These are phyloP conservation scores for Baorangia bicolor DNA, from an alignment of 768 basidiomycete genomes.

Conservation along the genomic window DNA sequence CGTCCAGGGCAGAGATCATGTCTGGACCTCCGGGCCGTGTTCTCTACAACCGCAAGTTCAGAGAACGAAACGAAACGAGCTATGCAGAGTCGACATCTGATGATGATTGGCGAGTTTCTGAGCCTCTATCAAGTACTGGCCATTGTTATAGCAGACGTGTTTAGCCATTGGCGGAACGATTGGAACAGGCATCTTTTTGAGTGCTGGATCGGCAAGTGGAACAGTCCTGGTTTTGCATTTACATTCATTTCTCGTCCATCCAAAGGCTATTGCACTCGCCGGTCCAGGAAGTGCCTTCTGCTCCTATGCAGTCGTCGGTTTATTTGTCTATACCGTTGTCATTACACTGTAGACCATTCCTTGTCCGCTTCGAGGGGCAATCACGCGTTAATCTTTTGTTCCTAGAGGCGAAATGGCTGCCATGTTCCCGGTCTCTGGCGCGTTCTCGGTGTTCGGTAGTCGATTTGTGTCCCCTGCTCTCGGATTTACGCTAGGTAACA, in stretches of 20 bases:
- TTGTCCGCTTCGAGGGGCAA: neutral
- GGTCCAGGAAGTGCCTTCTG: slow-evolving; percentile 63
- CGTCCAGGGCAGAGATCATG: neutral
- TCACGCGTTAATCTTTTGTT: neutral
- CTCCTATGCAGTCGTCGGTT: slow-evolving; percentile 57
- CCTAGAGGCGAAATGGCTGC: slow-evolving; percentile 63
- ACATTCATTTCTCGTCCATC: neutral
- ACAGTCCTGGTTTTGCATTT: neutral
- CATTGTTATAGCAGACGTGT: neutral
- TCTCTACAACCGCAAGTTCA: slow-evolving; percentile 8
- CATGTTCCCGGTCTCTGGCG: slow-evolving; percentile 60
- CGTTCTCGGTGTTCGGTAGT: slow-evolving; percentile 56
- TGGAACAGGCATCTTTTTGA: slow-evolving; percentile 61
- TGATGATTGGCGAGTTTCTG: slow-evolving; percentile 39
- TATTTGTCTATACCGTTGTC: slow-evolving; percentile 61
- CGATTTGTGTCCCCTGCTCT: slow-evolving; percentile 61
- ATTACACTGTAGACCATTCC: slow-evolving; percentile 47
- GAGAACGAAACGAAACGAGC: slow-evolving; percentile 37
- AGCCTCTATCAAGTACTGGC: neutral
- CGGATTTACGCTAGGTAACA: slow-evolving; percentile 53
- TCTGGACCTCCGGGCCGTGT: neutral
- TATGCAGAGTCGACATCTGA: slow-evolving; percentile 41
- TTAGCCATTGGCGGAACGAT: slow-evolving; percentile 57
- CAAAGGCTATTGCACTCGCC: slow-evolving; percentile 50
- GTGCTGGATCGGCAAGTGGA: slow-evolving; percentile 49